These are phyloP conservation scores for Ramularia endophylla DNA, from an alignment of 2,329 filamentous ascomycete species.

Conservation along the genomic window DNA sequence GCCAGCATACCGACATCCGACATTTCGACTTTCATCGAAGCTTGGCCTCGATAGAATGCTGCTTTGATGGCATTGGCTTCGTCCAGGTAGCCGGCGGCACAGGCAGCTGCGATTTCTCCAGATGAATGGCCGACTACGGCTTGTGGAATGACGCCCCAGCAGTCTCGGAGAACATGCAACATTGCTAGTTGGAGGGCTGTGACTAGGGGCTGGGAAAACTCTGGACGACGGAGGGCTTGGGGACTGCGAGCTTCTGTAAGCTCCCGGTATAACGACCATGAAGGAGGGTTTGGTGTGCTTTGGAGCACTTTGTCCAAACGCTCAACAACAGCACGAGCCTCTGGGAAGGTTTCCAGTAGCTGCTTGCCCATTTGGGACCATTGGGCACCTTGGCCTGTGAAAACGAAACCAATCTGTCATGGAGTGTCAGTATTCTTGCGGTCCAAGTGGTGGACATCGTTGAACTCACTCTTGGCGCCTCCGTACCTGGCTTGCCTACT, in stretches of 20 bases:
- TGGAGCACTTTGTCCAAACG: slow-evolving; percentile 3
- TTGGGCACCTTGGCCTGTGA: slow-evolving; percentile 16
- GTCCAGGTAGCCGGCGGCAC: slow-evolving; percentile 12
- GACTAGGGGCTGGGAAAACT: slow-evolving; percentile 47
- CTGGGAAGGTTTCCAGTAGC: slow-evolving; percentile 2
- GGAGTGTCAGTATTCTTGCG: no score
- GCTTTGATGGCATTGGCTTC: slow-evolving; percentile 4
- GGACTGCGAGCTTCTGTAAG: neutral
- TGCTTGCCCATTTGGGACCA: slow-evolving; percentile 13
- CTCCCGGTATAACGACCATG: slow-evolving; percentile 9
- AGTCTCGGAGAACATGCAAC: slow-evolving; percentile 32
- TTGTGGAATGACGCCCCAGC: slow-evolving; percentile 16
- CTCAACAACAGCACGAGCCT: slow-evolving; percentile 5
- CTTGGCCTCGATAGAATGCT: slow-evolving; percentile 14
- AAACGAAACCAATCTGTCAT: slow-evolving; percentile 10
- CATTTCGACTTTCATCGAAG: neutral
- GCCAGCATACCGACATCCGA: slow-evolving; percentile 15
- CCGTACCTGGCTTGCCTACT: no score
- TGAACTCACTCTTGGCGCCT: no score
- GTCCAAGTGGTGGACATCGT: no score
- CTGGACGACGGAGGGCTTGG: slow-evolving; percentile 17
- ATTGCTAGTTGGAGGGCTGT: slow-evolving; percentile 50
- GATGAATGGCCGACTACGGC: slow-evolving; percentile 25
- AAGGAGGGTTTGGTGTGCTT: slow-evolving; percentile 1
- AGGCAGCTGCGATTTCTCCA: slow-evolving; percentile 29